Conservation (phyloP, 257 asterid genomes). For the Knoxia roxburghii region DNA sequence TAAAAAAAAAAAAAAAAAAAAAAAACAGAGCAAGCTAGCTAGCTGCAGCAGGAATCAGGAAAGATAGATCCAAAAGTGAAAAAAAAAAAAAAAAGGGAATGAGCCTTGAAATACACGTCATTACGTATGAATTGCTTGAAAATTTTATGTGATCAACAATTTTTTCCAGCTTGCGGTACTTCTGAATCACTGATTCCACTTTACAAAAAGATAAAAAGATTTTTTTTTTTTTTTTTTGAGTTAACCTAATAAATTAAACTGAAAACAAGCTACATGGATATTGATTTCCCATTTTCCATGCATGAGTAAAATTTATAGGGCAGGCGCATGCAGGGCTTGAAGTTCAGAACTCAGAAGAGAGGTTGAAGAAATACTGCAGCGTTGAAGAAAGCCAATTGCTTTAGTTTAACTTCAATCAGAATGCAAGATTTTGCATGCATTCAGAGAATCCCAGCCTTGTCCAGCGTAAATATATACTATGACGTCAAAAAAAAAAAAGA, state of each 20-base stretch:
- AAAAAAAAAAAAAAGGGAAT: not conserved
- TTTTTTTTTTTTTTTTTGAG: no score
- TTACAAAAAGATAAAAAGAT: constrained; percentile 7
- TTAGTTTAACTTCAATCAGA: not conserved
- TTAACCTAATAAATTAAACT: not conserved
- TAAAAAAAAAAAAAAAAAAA: no score
- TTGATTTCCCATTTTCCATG: not conserved
- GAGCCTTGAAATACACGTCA: constrained; percentile 11
- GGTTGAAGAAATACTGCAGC: no score
- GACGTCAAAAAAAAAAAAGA: no score
- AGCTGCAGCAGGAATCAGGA: no score
- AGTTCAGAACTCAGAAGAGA: not conserved
- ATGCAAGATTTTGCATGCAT: no score
- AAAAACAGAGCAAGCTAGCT: not conserved
- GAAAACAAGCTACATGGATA: no score
- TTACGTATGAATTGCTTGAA: not conserved
- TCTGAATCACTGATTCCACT: constrained; percentile 8
- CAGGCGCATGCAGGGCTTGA: not conserved
- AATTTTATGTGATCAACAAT: not conserved
- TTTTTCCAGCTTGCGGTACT: not conserved
- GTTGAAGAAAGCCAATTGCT: no score
- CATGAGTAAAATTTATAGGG: not conserved
- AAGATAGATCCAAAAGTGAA: no score
- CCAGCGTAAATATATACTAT: no score
- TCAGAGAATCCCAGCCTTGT: no score